Evolutionary conservation across 192 early-diverging fungal genomes (phyloP), one percentile per base, ranked within the genome.

Genomic region (Blastocladiella britannica): DNA sequence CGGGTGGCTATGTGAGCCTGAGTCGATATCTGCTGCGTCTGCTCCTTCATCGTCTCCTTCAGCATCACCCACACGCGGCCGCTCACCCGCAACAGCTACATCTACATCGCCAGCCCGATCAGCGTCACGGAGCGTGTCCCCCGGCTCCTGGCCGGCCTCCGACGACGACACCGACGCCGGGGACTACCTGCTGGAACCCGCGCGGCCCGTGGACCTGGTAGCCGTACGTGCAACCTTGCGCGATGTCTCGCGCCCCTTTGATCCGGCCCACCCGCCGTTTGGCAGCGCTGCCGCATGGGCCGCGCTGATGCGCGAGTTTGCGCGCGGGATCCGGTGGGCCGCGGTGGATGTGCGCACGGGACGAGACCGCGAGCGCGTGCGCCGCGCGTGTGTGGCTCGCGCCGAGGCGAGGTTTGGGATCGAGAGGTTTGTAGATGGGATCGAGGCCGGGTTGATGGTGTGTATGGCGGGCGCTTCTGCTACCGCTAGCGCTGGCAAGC

Each of bases 1-100:
- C 0, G 93, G 93, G 12, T 83, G 79, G 29, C 64, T 96, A 59
- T 76, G 89, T 53, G 62, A 72, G 47, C 67, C 83, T 0, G 62
- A 66, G 3, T 64, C 77, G 15, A n/a, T n/a, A n/a, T n/a, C n/a
- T n/a, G n/a, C n/a, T n/a, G n/a, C n/a, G n/a, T n/a, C n/a, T n/a
- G n/a, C n/a, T n/a, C n/a, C n/a, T n/a, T n/a, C n/a, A n/a, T n/a
- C n/a, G n/a, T n/a, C n/a, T n/a, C n/a, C n/a, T n/a, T n/a, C n/a
- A n/a, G n/a, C n/a, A n/a, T n/a, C n/a, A n/a, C n/a, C n/a, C n/a
- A n/a, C n/a, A n/a, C n/a, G n/a, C n/a, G n/a, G n/a, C n/a, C n/a
- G n/a, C n/a, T n/a, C n/a, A n/a, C n/a, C n/a, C n/a, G n/a, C n/a
- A n/a, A n/a, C n/a, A n/a, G n/a, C n/a, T n/a, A n/a, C n/a, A n/a